phyloP scores from a whole-genome alignment of 192 early-diverging fungal genomes.

The Dispira simplex region DNA sequence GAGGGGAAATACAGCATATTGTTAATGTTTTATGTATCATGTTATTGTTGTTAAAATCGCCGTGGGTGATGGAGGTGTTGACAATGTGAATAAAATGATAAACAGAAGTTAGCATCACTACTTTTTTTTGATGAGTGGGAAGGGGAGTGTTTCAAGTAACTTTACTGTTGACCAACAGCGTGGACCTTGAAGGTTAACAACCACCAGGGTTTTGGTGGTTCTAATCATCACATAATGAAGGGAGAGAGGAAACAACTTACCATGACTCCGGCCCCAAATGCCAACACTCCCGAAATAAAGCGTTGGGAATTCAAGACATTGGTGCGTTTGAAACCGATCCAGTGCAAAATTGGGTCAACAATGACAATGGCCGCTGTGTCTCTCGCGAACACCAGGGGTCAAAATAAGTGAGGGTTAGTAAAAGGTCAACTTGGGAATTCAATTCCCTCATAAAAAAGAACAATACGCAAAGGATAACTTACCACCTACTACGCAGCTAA shows the following conservation, averaged over 20 bases:
- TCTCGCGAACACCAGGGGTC: background rate
- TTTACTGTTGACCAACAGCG: too few species aligned
- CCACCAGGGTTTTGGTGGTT: background rate
- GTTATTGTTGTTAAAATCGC: too few species aligned
- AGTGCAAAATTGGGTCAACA: background rate
- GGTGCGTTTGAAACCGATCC: slow-evolving; percentile 1
- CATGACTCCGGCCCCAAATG: slow-evolving; percentile 2
- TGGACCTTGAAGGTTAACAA: too few species aligned
- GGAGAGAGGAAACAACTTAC: background rate
- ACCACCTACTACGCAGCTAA: slow-evolving; percentile 3
- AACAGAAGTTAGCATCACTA: background rate
- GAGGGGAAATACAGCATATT: background rate
- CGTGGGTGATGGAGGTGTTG: too few species aligned
- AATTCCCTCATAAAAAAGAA: background rate
- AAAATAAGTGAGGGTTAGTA: background rate
- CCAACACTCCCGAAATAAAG: background rate
- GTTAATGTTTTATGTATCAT: too few species aligned
- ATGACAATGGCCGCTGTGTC: background rate
- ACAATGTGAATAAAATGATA: background rate
- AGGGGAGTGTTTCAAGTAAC: too few species aligned
- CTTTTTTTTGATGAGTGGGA: background rate
- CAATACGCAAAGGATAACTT: slow-evolving; percentile 5
- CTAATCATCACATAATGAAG: background rate
- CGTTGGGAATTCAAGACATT: background rate
- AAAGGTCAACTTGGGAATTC: background rate